phyloP scores from a whole-genome alignment of 2,329 filamentous ascomycete genomes.

The Fusarium anguioides region DNA sequence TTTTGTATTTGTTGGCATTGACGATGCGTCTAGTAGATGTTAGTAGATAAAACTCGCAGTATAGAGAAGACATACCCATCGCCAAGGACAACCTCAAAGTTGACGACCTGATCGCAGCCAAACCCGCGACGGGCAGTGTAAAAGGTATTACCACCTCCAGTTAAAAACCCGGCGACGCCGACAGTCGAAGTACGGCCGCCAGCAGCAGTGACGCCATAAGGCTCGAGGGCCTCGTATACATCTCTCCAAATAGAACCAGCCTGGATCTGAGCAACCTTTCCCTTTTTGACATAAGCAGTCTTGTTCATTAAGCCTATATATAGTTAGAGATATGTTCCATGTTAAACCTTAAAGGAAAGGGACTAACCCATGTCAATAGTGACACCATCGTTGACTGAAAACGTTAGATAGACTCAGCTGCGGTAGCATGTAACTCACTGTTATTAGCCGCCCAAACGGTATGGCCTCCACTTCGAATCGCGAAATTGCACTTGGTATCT shows the following conservation, averaged over 20 bases:
- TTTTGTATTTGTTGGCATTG: conserved; percentile 29
- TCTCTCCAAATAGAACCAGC: conserved; percentile 13
- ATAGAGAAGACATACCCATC: background rate
- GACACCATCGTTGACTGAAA: conserved; percentile 13
- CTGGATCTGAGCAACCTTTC: conserved; percentile 14
- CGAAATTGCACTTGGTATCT: conserved; percentile 5
- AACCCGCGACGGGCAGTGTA: conserved; percentile 31
- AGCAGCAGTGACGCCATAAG: conserved; percentile 14
- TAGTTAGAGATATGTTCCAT: background rate
- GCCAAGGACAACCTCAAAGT: conserved; percentile 56
- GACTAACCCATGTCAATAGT: conserved; percentile 17
- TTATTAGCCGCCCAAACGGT: conserved; percentile 23
- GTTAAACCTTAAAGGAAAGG: background rate
- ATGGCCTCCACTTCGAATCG: conserved; percentile 13
- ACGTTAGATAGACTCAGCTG: background rate
- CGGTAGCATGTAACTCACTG: background rate
- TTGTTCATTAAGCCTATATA: conserved; percentile 15
- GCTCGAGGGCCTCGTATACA: conserved; percentile 6
- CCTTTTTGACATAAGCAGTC: conserved; percentile 11
- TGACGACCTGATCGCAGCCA: conserved; percentile 55
- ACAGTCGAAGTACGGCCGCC: conserved; percentile 11
- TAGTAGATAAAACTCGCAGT: fast-evolving
- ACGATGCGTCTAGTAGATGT: background rate
- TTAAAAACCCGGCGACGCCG: conserved; percentile 47
- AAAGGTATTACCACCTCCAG: conserved; percentile 42